Evolutionary conservation across 1,284 basidiomycete genomes (phyloP).

Genomic region (Ganoderma lucidum): DNA sequence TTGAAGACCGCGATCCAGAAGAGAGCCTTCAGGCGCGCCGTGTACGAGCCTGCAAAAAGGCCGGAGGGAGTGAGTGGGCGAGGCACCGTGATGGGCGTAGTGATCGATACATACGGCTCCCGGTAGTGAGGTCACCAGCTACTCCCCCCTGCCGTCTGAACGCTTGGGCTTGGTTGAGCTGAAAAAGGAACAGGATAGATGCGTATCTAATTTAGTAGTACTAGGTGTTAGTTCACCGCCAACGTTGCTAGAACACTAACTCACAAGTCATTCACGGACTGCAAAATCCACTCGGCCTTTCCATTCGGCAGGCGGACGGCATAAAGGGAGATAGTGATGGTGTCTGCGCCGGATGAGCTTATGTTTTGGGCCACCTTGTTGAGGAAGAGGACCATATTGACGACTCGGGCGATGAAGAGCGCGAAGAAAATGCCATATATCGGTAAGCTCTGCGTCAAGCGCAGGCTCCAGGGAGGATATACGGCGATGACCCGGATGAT

Average conservation of each 20-base stretch:
- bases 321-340: background rate
- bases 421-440: background rate
- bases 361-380: background rate
- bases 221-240: background rate
- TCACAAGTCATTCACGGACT: conserved; percentile 39
- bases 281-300: conserved; percentile 40
- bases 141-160: background rate
- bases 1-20: conserved; percentile 43
- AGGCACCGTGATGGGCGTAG: background rate
- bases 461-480: conserved; percentile 26
- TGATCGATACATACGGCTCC: background rate
- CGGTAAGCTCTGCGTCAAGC: background rate
- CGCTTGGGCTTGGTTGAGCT: background rate
- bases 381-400: background rate
- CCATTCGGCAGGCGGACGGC: conserved; percentile 2
- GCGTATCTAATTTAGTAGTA: background rate
- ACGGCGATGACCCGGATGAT: conserved; percentile 36
- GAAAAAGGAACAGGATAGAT: background rate
- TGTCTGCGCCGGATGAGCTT: background rate
- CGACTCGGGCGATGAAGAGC: background rate
- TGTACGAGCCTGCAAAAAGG: background rate
- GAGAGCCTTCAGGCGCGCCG: conserved; percentile 23
- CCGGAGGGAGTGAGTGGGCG: conserved; percentile 2
- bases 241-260: background rate
- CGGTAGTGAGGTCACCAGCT: background rate